phyloP scores from a whole-genome alignment of 2,329 filamentous ascomycete genomes.

The Pseudonectria foliicola region DNA sequence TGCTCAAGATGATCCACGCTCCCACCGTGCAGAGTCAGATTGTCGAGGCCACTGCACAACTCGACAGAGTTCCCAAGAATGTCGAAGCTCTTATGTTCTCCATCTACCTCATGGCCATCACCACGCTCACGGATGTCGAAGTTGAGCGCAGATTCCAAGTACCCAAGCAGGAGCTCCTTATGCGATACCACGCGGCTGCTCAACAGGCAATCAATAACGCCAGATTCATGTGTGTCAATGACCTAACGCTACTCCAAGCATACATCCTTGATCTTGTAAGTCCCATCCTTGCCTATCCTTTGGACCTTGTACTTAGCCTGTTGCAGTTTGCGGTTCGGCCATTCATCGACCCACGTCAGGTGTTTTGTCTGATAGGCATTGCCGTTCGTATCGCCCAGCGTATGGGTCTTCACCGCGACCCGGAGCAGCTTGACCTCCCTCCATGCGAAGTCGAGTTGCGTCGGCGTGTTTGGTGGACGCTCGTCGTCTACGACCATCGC shows the following conservation, averaged over 20 bases:
- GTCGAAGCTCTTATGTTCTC: slow-evolving; percentile 64
- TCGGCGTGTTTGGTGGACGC: slow-evolving; percentile 67
- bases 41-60: slow-evolving; percentile 52
- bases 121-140: slow-evolving; percentile 50
- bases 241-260: slow-evolving; percentile 60
- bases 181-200: slow-evolving; percentile 48
- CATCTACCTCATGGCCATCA: slow-evolving; percentile 53
- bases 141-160: slow-evolving; percentile 48
- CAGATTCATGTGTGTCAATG: slow-evolving; percentile 58
- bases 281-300: background rate
- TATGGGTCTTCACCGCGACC: slow-evolving; percentile 62
- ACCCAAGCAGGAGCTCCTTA: slow-evolving; percentile 42
- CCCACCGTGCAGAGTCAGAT: slow-evolving; percentile 59
- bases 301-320: slow-evolving; percentile 2
- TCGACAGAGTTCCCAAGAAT: slow-evolving; percentile 45
- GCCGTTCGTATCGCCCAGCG: slow-evolving; percentile 61
- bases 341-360: slow-evolving; percentile 48
- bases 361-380: slow-evolving; percentile 50
- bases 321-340: slow-evolving; percentile 40
- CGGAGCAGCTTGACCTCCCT: slow-evolving; percentile 41
- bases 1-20: slow-evolving; percentile 62
- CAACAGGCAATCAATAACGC: slow-evolving; percentile 62
- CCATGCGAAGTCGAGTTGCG: slow-evolving; percentile 63
- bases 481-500: slow-evolving; percentile 61
- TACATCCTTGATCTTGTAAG: slow-evolving; percentile 59